phyloP scores from a whole-genome alignment of 306 rosid genomes.

The Citrullus mucosospermus region DNA sequence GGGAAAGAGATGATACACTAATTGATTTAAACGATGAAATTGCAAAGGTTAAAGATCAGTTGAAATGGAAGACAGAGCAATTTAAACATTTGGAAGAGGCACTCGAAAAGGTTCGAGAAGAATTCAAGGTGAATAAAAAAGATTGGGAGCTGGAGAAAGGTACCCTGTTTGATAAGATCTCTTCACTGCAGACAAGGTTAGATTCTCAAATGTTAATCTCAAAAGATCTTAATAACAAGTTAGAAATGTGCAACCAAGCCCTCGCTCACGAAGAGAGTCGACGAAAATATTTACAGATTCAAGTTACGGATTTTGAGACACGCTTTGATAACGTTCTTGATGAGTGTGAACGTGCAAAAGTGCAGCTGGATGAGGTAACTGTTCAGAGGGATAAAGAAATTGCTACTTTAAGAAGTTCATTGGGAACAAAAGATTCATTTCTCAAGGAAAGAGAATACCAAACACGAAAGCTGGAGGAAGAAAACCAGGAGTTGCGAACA shows the following conservation, averaged over 20 bases:
- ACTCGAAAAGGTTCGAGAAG: slow-evolving; percentile 29
- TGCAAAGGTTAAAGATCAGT: slow-evolving; percentile 44
- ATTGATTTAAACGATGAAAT: slow-evolving; percentile 37
- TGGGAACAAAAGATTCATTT: slow-evolving; percentile 41
- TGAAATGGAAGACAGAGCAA: slow-evolving; percentile 83
- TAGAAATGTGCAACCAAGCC: slow-evolving; percentile 49
- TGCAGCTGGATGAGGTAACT: slow-evolving; percentile 28
- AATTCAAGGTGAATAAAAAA: slow-evolving; percentile 37
- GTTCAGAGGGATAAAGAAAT: slow-evolving; percentile 39
- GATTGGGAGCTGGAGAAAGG: slow-evolving; percentile 56
- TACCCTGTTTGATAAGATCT: slow-evolving; percentile 47
- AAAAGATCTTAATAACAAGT: slow-evolving; percentile 39
- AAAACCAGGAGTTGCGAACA: slow-evolving; percentile 39
- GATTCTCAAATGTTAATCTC: slow-evolving; percentile 47
- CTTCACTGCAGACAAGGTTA: slow-evolving; percentile 42
- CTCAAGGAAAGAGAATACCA: slow-evolving; percentile 47
- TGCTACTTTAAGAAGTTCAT: slow-evolving; percentile 41
- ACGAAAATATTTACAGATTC: slow-evolving; percentile 51
- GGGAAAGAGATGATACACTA: slow-evolving; percentile 36
- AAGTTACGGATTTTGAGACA: slow-evolving; percentile 38
- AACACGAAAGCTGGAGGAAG: slow-evolving; percentile 46
- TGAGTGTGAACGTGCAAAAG: slow-evolving; percentile 31
- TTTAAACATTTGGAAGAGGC: slow-evolving; percentile 66
- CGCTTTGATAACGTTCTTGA: slow-evolving; percentile 20
- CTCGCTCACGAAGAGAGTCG: slow-evolving; percentile 61